Conservation (phyloP, 345 rosid species). For the Syzygium grande region DNA sequence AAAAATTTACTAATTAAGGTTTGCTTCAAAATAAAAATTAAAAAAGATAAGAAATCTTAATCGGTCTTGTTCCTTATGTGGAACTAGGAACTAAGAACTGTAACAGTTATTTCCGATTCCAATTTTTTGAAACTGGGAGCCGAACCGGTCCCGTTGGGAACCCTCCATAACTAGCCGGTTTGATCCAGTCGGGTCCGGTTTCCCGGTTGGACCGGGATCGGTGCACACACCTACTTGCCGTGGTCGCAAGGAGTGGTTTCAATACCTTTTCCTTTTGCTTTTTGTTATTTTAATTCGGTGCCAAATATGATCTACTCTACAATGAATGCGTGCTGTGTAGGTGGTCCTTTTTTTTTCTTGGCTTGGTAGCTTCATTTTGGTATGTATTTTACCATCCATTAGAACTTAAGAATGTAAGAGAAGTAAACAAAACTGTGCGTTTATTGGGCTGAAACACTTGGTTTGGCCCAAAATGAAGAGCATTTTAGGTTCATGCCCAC, state of each 20-base stretch:
- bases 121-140: no score
- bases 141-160: no score
- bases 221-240: neutral
- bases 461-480: neutral
- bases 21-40: no score
- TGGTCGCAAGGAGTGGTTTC: neutral
- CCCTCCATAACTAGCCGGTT: no score
- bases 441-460: neutral
- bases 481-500: neutral
- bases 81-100: no score
- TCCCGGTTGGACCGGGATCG: no score
- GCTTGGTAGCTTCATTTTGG: neutral
- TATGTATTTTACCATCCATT: neutral
- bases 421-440: neutral
- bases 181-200: no score
- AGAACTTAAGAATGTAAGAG: neutral
- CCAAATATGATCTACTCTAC: neutral
- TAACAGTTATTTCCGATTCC: no score
- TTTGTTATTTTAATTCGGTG: neutral
- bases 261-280: rapidly evolving
- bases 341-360: neutral
- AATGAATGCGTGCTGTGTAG: neutral
- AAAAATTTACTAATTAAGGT: no score
- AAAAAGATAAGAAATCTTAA: no score
- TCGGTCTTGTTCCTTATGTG: no score